Base-by-base conservation (phyloP, 495 filamentous ascomycete genomes). In the Penicillium tannophilum region DNA sequence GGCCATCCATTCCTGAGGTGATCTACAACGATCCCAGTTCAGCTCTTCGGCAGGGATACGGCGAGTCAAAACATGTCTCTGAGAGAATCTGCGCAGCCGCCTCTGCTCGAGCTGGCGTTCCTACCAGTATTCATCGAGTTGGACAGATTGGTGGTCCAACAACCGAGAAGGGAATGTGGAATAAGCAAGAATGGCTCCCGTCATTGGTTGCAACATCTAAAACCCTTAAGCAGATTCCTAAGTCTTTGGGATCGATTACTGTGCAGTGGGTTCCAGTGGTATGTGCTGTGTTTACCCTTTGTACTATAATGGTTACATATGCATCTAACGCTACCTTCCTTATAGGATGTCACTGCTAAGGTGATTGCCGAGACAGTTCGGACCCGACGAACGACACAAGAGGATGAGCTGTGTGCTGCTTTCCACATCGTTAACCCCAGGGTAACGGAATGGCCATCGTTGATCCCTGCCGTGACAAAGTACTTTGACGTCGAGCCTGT, bases 71-170 rank as follows among this genome's bases (percentile, higher is more conserved):
- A 66, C 72, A 75, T 44, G 63, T 85, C 2, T 71, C 75, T 8
- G 82, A 84, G 44, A 62, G 73, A 3, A 71, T 86, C 12, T 68
- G 85, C 9, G 78, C 77, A 3, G 64, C 73, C 24, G 78, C 79
- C 9, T 60, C 70, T 62, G 10, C 65, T 67, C 33, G 64, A 56
- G 6, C 69, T 8, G 71, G 71, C n/a, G 70, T 85, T 2, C 68
- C 72, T 6, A 69, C 72, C 6, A 74, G 72, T 6, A 68, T 84
- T 16, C 73, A 78, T 52, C 76, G 85, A 0, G 76, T 85, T 7
- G 84, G 84, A 0, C 84, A 87, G 60, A 78, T 86, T 45, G 79
- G 65, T 3, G 83, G 84, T 0, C 76, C 84, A 11, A 52, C 55
- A 2, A 58, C 45, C 12, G 28, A 54, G 19, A n/a, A 46, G 11